These are phyloP conservation scores for Sisymbrium altissimum DNA, from an alignment of 345 rosid genomes.

Conservation along the genomic window DNA sequence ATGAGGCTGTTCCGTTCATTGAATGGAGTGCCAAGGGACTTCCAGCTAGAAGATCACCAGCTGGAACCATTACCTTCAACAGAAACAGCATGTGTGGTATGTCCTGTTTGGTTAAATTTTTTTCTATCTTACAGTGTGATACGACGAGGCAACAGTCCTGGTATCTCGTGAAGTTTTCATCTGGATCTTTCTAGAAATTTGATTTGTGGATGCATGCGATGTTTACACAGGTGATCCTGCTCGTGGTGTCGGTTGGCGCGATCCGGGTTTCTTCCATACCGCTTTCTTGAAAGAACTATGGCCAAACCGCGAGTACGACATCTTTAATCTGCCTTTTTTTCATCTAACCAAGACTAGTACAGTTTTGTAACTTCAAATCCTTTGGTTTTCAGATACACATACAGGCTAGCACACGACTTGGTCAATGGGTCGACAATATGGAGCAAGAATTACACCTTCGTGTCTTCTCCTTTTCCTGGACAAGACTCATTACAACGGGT, in stretches of 20 bases:
- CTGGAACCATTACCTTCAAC: constrained; percentile 75
- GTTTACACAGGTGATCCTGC: constrained; percentile 63
- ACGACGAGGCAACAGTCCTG: not conserved
- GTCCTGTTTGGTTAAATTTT: constrained; percentile 14
- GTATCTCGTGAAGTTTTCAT: not conserved
- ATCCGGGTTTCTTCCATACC: constrained; percentile 79
- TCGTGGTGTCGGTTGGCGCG: constrained; percentile 82
- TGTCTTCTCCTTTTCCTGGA: constrained; percentile 85
- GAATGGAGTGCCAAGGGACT: constrained; percentile 63
- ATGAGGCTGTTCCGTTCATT: constrained; percentile 77
- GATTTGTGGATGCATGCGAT: constrained; percentile 8
- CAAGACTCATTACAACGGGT: constrained; percentile 83
- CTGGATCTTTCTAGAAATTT: not conserved
- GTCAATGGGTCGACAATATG: constrained; percentile 39
- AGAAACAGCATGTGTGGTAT: constrained; percentile 91
- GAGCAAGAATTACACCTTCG: constrained; percentile 69
- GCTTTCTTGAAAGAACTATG: constrained; percentile 70
- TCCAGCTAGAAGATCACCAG: constrained; percentile 49
- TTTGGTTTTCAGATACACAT: constrained; percentile 49
- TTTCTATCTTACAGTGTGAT: not conserved
- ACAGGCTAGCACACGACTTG: constrained; percentile 63
- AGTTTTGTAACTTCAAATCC: not conserved
- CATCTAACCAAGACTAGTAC: not conserved
- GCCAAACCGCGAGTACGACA: constrained; percentile 59
- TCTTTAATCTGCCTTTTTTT: not conserved